Conservation (phyloP, 371 early-diverging fungal genomes). For the Circinella minor region DNA sequence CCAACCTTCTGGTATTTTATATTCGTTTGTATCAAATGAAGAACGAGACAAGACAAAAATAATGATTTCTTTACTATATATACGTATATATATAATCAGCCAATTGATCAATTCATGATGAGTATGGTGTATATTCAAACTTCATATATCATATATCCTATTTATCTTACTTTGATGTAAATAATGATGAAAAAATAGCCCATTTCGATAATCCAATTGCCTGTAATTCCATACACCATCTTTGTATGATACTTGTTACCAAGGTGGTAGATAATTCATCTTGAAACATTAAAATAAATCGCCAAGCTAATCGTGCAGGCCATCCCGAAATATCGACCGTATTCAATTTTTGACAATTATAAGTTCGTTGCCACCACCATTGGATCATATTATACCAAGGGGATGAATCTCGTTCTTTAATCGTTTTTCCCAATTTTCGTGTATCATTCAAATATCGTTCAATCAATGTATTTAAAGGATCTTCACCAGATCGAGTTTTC, state of each 20-base stretch:
- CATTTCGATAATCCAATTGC: neutral
- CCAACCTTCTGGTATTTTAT: neutral
- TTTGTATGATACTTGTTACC: neutral
- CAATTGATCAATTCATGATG: neutral
- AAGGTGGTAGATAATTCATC: neutral
- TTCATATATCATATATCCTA: neutral
- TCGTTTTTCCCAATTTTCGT: too few relatives aligned
- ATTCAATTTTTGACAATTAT: neutral
- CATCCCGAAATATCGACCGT: neutral
- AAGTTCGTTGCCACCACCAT: slow-evolving; percentile 4
- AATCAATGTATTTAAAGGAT: neutral
- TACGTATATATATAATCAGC: neutral
- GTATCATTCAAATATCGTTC: neutral
- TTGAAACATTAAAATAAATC: neutral
- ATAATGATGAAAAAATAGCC: neutral
- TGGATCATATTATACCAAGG: neutral
- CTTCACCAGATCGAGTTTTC: neutral
- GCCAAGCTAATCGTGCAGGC: slow-evolving; percentile 5
- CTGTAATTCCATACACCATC: neutral
- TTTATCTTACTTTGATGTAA: neutral
- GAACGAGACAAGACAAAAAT: neutral
- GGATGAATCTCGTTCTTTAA: neutral
- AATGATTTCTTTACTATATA: neutral
- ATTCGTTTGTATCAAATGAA: neutral
- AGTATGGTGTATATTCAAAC: neutral